Evolutionary conservation across 2,329 filamentous ascomycete genomes (phyloP), one percentile per base, ranked within the genome.

Genomic region (Orbilia brochopaga): DNA sequence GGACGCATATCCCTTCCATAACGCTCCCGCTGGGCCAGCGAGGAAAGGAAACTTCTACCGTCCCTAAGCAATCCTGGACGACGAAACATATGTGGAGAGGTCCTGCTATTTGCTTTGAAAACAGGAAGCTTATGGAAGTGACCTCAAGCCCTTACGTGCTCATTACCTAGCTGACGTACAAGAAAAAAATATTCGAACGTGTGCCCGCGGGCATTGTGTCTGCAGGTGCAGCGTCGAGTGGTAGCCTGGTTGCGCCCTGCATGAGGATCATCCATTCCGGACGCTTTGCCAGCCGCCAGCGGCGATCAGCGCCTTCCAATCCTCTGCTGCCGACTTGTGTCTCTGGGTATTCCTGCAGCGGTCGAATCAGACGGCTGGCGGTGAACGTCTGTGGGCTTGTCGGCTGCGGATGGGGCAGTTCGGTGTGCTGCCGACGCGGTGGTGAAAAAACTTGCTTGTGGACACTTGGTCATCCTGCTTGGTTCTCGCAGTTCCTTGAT

Each of bases 1-100:
- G 37, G 19, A 19, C 44, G 44, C 44, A 48, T 48, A 48, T 48
- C 44, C 8, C 19, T 48, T 48, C 44, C 44, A 17, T 21, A 48
- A 48, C 6, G 2, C 44, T 19, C 44, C 2, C 15, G 15, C 27
- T 8, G 27, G 4, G 27, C 27, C 4, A 32, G 37, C 37, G n/a
- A 42, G n/a, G n/a, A 42, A 42, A 42, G 37, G 37, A 42, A 42
- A 4, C 11, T 17, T 42, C 13, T 42, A 42, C 37, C 37, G 37
- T 17, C 37, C 27, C 27, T 32, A 3, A 8, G 8, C 27, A 32
- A 32, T 4, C 8, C 8, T 32, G 27, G 27, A 32, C 27, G 27
- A 32, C 27, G 27, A 32, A 32, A 32, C 27, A 32, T 32, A 8
- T 32, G 27, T 42, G 37, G n/a, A 13, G n/a, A 4, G 13, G n/a